Percentiles rank a stretch among this genome's conserved stretches.
phyloP scores from a whole-genome alignment of 1,139 yeast genomes.

The Zygotorulaspora mrakii region DNA sequence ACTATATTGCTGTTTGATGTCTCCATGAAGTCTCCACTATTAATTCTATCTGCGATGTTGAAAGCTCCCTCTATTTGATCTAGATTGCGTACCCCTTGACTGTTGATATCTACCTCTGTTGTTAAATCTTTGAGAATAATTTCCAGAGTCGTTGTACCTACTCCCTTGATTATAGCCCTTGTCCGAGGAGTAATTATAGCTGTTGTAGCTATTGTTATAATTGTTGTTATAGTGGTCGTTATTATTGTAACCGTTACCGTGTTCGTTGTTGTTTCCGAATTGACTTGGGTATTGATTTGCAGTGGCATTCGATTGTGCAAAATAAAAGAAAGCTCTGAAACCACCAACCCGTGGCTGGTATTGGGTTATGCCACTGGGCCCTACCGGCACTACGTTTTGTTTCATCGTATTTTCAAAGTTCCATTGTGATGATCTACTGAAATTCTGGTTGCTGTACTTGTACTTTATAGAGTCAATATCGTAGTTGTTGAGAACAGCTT shows the following conservation, averaged over 20 bases:
- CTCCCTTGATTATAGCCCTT: conserved; percentile 1
- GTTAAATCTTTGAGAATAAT: background rate
- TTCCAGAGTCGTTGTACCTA: background rate
- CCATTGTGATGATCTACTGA: conserved; percentile 26
- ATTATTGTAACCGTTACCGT: conserved; percentile 8
- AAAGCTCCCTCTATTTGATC: background rate
- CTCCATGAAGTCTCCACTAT: too few species aligned
- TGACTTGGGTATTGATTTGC: conserved; percentile 5
- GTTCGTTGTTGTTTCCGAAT: too few species aligned
- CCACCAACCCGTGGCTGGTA: conserved; percentile 44
- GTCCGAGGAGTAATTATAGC: background rate
- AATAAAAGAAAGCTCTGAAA: conserved; percentile 38
- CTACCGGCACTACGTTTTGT: conserved; percentile 35
- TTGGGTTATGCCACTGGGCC: conserved; percentile 40
- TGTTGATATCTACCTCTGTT: conserved; percentile 1
- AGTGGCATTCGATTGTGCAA: conserved; percentile 17
- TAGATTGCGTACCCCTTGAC: background rate
- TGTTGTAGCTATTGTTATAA: conserved; percentile 5
- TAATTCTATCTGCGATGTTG: background rate
- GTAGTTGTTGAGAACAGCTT: conserved; percentile 57
- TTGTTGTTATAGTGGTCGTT: conserved; percentile 6
- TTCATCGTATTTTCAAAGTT: conserved; percentile 32
- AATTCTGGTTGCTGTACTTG: conserved; percentile 26
- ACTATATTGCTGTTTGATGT: background rate
- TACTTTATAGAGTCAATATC: conserved; percentile 64